Base-by-base conservation (phyloP, 495 filamentous ascomycete genomes). In the Platismatia glauca region DNA sequence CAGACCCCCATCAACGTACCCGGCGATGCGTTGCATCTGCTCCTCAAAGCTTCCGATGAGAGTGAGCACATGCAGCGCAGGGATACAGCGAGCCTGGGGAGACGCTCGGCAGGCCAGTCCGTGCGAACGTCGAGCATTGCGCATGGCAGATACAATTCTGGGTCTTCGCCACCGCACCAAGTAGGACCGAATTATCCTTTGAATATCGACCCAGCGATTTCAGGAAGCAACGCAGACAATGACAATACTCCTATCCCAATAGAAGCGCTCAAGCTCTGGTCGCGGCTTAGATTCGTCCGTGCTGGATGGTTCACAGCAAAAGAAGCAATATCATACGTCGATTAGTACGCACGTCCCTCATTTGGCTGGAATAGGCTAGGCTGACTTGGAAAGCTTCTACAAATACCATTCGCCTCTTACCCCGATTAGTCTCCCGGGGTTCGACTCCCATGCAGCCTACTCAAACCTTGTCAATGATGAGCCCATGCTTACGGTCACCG, bases 271-370 rank as follows among this genome's bases (percentile, higher is more conserved):
- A 87, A 85, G 67, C 89, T 89, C 13, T 98, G 94, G 94, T 86
- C 88, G 13, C 82, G 89, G 66, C 86, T 95, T 68, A 84, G 91
- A 60, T 97, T 97, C 72, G 93, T 97, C 24, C 87, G 90, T 57
- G 91, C 90, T 11, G 94, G 94, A 27, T 98, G 94, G 94, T 92
- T 98, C 68, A 96, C 91, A 0, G 90, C 93, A 3, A 83, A 86
- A 66, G 94, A 98, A 72, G 92, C 89, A 2, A 90, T 97, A 71
- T 85, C 83, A 34, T 98, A 97, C 70, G 88, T 98, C 66, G 85
- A 89, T 70, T 97, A 97, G 87, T 94, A 80, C 68, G 82, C 68
- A 31, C 41, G 58, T 65, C 50, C 22, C 52, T 65, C 41, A 50
- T 39, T 18, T 20, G 56, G 9, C 46, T 20, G 18, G 55, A 39